Conservation (phyloP, 2,329 filamentous ascomycete species). For the Diaporthe australafricana region DNA sequence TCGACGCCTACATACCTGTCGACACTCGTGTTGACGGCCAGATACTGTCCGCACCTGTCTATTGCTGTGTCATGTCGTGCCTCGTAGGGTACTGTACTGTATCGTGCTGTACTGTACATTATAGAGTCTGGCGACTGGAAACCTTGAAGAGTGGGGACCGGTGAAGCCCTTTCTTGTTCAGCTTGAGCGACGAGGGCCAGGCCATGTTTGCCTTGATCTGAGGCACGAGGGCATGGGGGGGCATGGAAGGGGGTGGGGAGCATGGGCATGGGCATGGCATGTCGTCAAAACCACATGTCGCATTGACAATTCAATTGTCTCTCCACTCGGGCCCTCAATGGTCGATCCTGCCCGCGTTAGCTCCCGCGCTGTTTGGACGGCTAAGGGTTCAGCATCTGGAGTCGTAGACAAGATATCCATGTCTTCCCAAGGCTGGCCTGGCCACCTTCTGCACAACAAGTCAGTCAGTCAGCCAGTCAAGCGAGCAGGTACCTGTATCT, state of each 20-base stretch:
- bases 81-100: not conserved
- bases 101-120: not conserved
- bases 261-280: constrained; percentile 18
- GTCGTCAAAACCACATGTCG: constrained; percentile 29
- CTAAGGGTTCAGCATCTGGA: constrained; percentile 18
- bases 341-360: constrained; percentile 34
- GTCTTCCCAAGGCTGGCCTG: not conserved
- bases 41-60: not conserved
- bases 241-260: too few species aligned
- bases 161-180: constrained; percentile 11
- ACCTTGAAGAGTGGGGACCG: constrained; percentile 31
- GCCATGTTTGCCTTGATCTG: constrained; percentile 23
- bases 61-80: constrained; percentile 8
- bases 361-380: constrained; percentile 30
- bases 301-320: constrained; percentile 27
- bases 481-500: not conserved
- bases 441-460: too few species aligned
- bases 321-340: constrained; percentile 5
- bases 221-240: constrained; percentile 15
- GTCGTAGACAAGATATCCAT: constrained; percentile 17
- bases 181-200: not conserved
- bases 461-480: not conserved
- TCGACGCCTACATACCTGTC: constrained; percentile 23
- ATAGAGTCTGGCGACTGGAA: not conserved
- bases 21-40: not conserved